Conservation (phyloP, 805 yeast species). For the Metschnikowia baotianmanensis region DNA sequence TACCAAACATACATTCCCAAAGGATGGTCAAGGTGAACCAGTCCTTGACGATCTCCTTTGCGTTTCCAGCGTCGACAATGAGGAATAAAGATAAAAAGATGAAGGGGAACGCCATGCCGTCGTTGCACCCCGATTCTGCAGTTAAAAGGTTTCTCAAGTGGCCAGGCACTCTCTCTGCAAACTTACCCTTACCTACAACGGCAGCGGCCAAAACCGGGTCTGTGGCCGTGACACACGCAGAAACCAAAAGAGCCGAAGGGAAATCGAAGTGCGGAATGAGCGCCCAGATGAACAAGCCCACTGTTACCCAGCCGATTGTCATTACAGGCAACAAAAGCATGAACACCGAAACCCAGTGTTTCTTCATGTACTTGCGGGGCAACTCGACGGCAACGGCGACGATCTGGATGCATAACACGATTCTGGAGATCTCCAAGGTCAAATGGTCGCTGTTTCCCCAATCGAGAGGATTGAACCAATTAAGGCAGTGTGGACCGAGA, state of each 20-base stretch:
- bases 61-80: conserved; percentile 62
- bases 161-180: conserved; percentile 90
- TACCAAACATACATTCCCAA: conserved; percentile 81
- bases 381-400: conserved; percentile 94
- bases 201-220: conserved; percentile 96
- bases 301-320: conserved; percentile 86
- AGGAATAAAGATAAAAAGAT: conserved; percentile 67
- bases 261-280: conserved; percentile 72
- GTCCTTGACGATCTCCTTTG: conserved; percentile 68
- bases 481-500: conserved; percentile 81
- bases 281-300: conserved; percentile 76
- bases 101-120: conserved; percentile 95
- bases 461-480: conserved; percentile 76
- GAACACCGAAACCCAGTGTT: conserved; percentile 76
- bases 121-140: conserved; percentile 90
- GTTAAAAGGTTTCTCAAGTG: conserved; percentile 79
- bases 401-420: conserved; percentile 82
- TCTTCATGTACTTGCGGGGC: conserved; percentile 84
- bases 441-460: conserved; percentile 88
- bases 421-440: conserved; percentile 79
- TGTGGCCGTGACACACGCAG: conserved; percentile 92
- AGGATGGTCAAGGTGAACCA: conserved; percentile 77
- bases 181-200: conserved; percentile 90
- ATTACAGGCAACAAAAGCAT: conserved; percentile 79
- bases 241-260: conserved; percentile 66